A percentile compares a stretch with the other conserved stretches of the same genome.
These are phyloP conservation scores for Canariomyces notabilis DNA, from an alignment of 2,329 filamentous ascomycete genomes.

Conservation along the genomic window DNA sequence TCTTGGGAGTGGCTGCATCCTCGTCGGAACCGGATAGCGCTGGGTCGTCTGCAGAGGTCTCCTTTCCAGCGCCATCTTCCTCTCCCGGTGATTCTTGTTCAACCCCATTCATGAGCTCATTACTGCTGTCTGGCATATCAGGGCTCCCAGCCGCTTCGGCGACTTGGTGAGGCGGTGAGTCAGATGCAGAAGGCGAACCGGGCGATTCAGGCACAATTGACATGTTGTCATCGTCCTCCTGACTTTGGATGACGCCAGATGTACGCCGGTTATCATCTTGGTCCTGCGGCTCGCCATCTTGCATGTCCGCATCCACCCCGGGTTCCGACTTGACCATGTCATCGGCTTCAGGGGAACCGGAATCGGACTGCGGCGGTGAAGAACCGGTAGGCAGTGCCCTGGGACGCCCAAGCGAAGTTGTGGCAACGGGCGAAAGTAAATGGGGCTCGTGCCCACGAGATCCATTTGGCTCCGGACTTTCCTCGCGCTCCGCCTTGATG, in stretches of 20 bases:
- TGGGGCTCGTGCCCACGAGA: not conserved
- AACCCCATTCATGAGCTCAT: not conserved
- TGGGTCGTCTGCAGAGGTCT: too few species aligned
- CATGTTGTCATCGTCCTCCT: not conserved
- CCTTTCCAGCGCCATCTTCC: too few species aligned
- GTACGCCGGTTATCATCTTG: not conserved
- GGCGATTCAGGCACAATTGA: not conserved
- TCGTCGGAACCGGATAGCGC: too few species aligned
- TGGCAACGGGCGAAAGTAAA: not conserved
- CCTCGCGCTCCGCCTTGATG: not conserved
- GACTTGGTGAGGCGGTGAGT: too few species aligned
- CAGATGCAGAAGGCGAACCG: too few species aligned
- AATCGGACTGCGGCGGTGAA: not conserved
- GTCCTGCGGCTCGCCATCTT: not conserved
- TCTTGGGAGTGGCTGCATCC: not conserved
- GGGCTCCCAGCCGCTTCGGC: too few species aligned
- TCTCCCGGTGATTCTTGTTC: not conserved
- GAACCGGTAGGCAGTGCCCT: not conserved
- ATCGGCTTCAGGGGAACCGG: constrained; percentile 1
- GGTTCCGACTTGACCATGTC: not conserved
- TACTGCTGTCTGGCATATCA: too few species aligned
- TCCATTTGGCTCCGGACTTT: not conserved
- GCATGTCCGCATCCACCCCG: not conserved
- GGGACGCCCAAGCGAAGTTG: not conserved
- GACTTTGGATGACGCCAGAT: not conserved